phyloP scores from a whole-genome alignment of 2,329 filamentous ascomycete genomes.

The Chaetomiaceae sp. region DNA sequence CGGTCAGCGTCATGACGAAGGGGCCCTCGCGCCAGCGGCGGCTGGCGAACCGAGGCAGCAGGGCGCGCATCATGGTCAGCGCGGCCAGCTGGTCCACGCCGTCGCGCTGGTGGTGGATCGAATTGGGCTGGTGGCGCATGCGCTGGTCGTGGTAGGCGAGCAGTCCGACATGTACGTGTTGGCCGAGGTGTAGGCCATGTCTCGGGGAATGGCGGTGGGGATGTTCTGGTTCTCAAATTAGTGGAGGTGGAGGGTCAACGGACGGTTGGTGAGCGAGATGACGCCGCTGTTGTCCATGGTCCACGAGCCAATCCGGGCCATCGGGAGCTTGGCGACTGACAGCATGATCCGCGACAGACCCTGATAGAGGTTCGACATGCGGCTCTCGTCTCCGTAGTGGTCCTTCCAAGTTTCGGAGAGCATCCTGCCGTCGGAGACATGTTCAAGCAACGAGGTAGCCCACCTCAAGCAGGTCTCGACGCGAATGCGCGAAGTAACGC shows the following conservation, averaged over 20 bases:
- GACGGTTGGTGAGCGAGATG: background rate
- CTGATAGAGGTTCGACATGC: background rate
- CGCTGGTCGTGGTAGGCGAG: background rate
- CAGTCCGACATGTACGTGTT: background rate
- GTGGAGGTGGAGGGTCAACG: background rate
- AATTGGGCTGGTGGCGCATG: background rate
- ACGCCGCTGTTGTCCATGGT: background rate
- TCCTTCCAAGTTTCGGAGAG: background rate
- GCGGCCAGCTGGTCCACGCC: slow-evolving; percentile 1
- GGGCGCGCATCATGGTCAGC: background rate
- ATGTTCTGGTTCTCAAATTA: background rate
- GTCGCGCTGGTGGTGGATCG: background rate
- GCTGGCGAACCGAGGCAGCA: background rate
- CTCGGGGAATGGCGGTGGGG: background rate
- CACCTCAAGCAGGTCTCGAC: too few species aligned
- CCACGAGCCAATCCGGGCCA: background rate
- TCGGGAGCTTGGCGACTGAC: background rate
- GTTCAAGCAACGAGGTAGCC: too few species aligned
- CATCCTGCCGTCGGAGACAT: too few species aligned
- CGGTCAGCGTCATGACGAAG: background rate
- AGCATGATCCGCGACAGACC: background rate
- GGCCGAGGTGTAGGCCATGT: background rate
- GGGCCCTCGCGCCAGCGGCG: background rate
- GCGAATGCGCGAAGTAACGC: too few species aligned
- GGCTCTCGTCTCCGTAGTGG: background rate